Evolutionary conservation across 116 monocot genomes (phyloP).

Genomic region (Dioscorea cayenensis): DNA sequence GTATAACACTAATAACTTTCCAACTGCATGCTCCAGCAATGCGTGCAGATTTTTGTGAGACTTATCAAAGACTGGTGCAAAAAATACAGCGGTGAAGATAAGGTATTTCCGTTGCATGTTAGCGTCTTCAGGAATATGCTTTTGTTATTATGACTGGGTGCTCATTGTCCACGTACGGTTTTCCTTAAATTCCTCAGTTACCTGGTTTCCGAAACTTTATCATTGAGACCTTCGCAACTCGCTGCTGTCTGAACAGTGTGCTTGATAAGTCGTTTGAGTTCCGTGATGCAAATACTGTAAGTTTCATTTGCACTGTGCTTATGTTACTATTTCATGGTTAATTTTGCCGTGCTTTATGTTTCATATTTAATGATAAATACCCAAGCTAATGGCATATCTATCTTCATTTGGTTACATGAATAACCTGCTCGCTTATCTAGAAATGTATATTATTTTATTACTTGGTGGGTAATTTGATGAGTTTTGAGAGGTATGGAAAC

Average conservation of each 20-base stretch:
- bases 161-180: too few relatives aligned
- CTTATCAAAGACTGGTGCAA: constrained; percentile 87
- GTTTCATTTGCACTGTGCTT: not conserved
- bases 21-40: constrained; percentile 33
- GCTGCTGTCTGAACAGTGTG: constrained; percentile 81
- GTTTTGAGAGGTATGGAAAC: too few relatives aligned
- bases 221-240: constrained; percentile 70
- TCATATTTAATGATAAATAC: not conserved
- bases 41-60: constrained; percentile 79
- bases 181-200: constrained; percentile 30
- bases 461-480: too few relatives aligned
- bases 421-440: too few relatives aligned
- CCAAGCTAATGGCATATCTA: not conserved
- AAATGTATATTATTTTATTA: too few relatives aligned
- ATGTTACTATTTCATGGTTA: not conserved
- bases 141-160: not conserved
- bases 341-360: not conserved
- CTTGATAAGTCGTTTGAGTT: constrained; percentile 88
- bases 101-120: constrained; percentile 34
- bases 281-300: constrained; percentile 84
- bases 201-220: constrained; percentile 78
- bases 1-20: not conserved
- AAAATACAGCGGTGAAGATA: constrained; percentile 58
- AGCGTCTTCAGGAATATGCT: not conserved
- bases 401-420: too few relatives aligned